phyloP scores from a whole-genome alignment of 2,329 filamentous ascomycete species.

The Pyricularia sp. region DNA sequence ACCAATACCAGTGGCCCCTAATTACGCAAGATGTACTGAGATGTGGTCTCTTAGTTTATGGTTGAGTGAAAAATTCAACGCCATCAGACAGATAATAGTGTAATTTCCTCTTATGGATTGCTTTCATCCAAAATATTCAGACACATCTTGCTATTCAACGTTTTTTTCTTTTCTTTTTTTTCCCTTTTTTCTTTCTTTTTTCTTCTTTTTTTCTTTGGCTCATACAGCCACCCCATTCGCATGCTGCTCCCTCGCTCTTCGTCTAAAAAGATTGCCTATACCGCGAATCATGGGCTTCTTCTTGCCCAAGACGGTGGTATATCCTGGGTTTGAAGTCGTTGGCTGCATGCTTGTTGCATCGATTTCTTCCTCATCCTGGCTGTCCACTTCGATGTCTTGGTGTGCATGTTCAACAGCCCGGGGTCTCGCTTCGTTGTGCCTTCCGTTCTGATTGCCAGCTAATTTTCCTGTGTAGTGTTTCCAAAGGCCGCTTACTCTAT shows the following conservation, averaged over 20 bases:
- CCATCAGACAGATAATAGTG: background rate
- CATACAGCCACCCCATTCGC: background rate
- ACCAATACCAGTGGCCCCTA: background rate
- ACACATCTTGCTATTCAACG: background rate
- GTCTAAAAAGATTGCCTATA: background rate
- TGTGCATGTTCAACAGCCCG: background rate
- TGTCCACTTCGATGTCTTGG: background rate
- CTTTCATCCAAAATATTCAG: background rate
- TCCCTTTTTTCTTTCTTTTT: no score
- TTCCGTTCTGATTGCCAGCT: background rate
- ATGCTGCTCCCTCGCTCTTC: background rate
- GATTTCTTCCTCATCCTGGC: background rate
- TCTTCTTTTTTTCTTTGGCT: background rate
- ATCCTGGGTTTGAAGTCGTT: background rate
- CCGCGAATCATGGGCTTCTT: background rate
- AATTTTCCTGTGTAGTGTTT: background rate
- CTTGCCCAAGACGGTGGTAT: background rate
- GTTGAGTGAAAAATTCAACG: background rate
- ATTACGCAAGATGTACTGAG: background rate
- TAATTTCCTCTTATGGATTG: background rate
- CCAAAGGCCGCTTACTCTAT: background rate
- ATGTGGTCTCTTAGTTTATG: background rate
- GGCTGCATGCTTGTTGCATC: background rate
- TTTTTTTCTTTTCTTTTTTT: background rate
- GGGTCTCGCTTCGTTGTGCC: background rate